phyloP scores from a whole-genome alignment of 164 flowering plant species.

The Vitis labrusca region DNA sequence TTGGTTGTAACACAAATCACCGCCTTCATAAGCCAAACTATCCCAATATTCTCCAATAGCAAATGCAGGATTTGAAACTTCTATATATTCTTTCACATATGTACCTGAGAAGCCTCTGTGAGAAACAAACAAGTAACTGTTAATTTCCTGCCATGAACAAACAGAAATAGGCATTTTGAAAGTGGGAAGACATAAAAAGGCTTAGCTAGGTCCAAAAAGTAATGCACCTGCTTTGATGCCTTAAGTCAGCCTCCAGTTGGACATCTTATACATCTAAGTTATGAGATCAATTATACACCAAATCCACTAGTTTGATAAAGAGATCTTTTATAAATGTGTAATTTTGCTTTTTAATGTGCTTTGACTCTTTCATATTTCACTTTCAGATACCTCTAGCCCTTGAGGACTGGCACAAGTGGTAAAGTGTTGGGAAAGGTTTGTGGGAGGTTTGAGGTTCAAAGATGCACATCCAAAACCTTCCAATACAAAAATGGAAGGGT shows the following conservation, averaged over 20 bases:
- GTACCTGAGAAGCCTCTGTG: slow-evolving; percentile 64
- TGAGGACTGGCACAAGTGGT: no score
- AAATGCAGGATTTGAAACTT: slow-evolving; percentile 58
- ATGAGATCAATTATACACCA: neutral
- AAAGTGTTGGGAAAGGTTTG: no score
- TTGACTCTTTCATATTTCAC: neutral
- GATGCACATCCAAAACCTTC: no score
- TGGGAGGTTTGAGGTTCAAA: no score
- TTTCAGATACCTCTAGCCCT: no score
- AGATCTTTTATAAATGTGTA: neutral
- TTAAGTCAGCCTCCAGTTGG: no score
- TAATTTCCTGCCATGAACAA: neutral
- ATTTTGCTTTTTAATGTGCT: neutral
- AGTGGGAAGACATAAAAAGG: neutral
- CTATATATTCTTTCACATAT: slow-evolving; percentile 59
- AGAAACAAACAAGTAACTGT: slow-evolving; percentile 4
- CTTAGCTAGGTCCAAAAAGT: no score
- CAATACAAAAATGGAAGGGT: no score
- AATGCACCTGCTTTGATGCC: no score
- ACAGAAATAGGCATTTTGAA: neutral
- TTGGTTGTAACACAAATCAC: slow-evolving; percentile 62
- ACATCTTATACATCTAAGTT: no score
- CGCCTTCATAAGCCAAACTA: slow-evolving; percentile 56
- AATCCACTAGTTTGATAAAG: neutral
- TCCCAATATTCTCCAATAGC: slow-evolving; percentile 77